Conservation (phyloP, 129 eudicot species). For the sunflower (Helianthus annuus) region HanXRQr2.0-SUNRISE NC_035439.2:97096597-97097096, state of each 20-base stretch:
- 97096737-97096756: slow-evolving; percentile 49
- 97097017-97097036: slow-evolving; percentile 39
- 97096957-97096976: slow-evolving; percentile 44
- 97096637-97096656: slow-evolving; percentile 90
- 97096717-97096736: slow-evolving; percentile 95
- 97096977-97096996: slow-evolving; percentile 42
- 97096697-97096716: slow-evolving; percentile 62
- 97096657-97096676: slow-evolving; percentile 85
- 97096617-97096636: slow-evolving; percentile 77
- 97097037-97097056: slow-evolving; percentile 14
- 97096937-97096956: too few relatives aligned
- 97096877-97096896: not conserved
- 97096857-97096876: slow-evolving; percentile 78
- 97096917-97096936: not conserved
- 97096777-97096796: too few relatives aligned
- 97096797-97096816: too few relatives aligned
- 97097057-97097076: slow-evolving; percentile 41
- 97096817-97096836: not conserved
- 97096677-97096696: slow-evolving; percentile 64
- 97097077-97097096: slow-evolving; percentile 38
- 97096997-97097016: slow-evolving; percentile 87
- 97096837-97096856: slow-evolving; percentile 74
- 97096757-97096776: slow-evolving; percentile 34
- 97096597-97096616: not conserved
- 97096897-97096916: too few relatives aligned